A percentile compares a stretch with the other conserved stretches of the same genome.
Evolutionary conservation across 495 filamentous ascomycete genomes (phyloP).

Genomic region (Mycothermus thermophilus): DNA sequence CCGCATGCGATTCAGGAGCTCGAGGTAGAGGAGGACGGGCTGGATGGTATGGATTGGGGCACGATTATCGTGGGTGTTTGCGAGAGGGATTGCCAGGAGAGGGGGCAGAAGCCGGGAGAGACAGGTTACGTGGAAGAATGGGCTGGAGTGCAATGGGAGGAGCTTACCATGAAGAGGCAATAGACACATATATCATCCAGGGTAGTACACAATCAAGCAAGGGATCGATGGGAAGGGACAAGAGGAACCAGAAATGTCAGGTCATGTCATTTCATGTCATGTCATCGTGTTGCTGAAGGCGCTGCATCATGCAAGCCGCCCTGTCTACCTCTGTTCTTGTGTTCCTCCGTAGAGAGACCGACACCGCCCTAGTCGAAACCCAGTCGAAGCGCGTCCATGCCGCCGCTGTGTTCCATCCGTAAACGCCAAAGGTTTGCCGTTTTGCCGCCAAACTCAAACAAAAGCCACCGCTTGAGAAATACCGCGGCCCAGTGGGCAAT

Average conservation of each 20-base stretch:
- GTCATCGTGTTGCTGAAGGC: slow-evolving; percentile 15
- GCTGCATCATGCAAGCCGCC: too few relatives aligned
- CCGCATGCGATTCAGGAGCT: slow-evolving; percentile 84
- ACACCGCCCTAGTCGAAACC: slow-evolving; percentile 9
- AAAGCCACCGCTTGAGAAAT: slow-evolving; percentile 4
- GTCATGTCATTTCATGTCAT: slow-evolving; percentile 9
- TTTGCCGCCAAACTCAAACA: slow-evolving; percentile 11
- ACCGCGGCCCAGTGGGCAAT: slow-evolving; percentile 2
- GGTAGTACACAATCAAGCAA: neutral
- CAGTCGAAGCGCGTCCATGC: slow-evolving; percentile 12
- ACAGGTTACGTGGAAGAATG: slow-evolving; percentile 74
- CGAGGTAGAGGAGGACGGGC: slow-evolving; percentile 58
- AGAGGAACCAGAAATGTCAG: neutral
- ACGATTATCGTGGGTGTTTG: slow-evolving; percentile 89
- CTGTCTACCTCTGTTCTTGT: too few relatives aligned
- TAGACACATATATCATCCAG: neutral
- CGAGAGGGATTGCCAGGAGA: slow-evolving; percentile 22
- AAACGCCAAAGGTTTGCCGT: slow-evolving; percentile 25
- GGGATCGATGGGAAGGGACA: too few relatives aligned
- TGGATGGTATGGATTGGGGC: slow-evolving; percentile 98
- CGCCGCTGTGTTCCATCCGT: slow-evolving; percentile 13
- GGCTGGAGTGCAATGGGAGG: slow-evolving; percentile 96
- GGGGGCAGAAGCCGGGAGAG: slow-evolving; percentile 14
- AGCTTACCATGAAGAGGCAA: slow-evolving; percentile 30
- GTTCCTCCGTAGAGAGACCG: too few relatives aligned